These are phyloP conservation scores for Lithocarpus polystachyus DNA, from an alignment of 306 rosid species.

Conservation along the genomic window DNA sequence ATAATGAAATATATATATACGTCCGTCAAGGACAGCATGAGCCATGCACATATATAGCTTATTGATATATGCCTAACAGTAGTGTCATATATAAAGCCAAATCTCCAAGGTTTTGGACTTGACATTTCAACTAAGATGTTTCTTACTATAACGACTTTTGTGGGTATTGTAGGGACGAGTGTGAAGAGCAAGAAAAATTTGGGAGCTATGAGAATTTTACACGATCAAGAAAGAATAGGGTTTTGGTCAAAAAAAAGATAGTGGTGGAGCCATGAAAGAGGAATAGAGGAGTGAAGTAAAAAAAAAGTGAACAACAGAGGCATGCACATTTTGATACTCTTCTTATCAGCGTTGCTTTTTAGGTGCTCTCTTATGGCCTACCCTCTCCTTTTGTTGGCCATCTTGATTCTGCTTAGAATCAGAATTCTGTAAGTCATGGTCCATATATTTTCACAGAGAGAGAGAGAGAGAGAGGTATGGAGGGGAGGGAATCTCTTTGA, in stretches of 20 bases:
- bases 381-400: conserved; percentile 37
- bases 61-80: too few species aligned
- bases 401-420: conserved; percentile 32
- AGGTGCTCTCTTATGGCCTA: conserved; percentile 43
- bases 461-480: conserved; percentile 10
- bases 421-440: conserved; percentile 20
- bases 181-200: conserved; percentile 15
- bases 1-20: not conserved
- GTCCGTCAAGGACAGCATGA: conserved; percentile 23
- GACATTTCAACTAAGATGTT: too few species aligned
- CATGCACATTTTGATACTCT: conserved; percentile 38
- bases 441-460: conserved; percentile 10
- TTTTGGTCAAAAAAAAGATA: conserved; percentile 50
- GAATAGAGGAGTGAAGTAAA: conserved; percentile 16
- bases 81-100: not conserved
- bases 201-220: conserved; percentile 5
- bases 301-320: conserved; percentile 28
- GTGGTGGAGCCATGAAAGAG: conserved; percentile 16
- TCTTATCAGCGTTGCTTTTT: conserved; percentile 55
- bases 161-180: not conserved
- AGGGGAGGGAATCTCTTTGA: conserved; percentile 33
- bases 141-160: not conserved
- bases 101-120: not conserved
- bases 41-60: conserved; percentile 35
- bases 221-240: conserved; percentile 22